phyloP scores from a whole-genome alignment of 2,329 filamentous ascomycete genomes.

The Clonostachys solani region DNA sequence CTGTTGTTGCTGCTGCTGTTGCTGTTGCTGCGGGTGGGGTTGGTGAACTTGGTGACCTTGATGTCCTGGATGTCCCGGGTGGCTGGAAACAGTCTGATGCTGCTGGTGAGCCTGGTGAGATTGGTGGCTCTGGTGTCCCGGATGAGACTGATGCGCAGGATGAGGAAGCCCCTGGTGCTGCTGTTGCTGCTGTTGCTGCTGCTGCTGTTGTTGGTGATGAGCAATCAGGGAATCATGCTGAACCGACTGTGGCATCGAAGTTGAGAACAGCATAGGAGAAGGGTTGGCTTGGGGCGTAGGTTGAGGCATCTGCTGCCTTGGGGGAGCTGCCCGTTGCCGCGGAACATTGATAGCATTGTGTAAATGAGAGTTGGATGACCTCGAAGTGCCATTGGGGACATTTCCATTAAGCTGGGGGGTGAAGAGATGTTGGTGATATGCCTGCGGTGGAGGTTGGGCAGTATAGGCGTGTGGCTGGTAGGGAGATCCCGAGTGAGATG shows the following conservation, averaged over 20 bases:
- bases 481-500: conserved; percentile 48
- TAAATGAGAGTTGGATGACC: conserved; percentile 35
- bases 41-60: conserved; percentile 18
- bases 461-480: conserved; percentile 53
- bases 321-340: conserved; percentile 36
- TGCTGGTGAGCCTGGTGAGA: conserved; percentile 20
- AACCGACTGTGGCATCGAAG: conserved; percentile 32
- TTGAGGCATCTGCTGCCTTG: conserved; percentile 39
- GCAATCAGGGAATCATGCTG: conserved; percentile 37
- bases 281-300: conserved; percentile 29
- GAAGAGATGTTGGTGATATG: conserved; percentile 51
- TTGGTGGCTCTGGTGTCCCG: conserved; percentile 16
- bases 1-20: conserved; percentile 18
- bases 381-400: conserved; percentile 42
- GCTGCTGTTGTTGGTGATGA: conserved; percentile 29
- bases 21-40: conserved; percentile 14
- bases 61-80: conserved; percentile 13
- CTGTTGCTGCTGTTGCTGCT: conserved; percentile 13
- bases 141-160: conserved; percentile 15
- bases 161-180: conserved; percentile 15
- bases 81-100: not conserved
- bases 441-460: conserved; percentile 35
- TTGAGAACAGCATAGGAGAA: conserved; percentile 29
- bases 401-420: conserved; percentile 40
- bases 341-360: conserved; percentile 40